phyloP scores from a whole-genome alignment of 345 rosid species.

The Raphanus raphanistrum region DNA sequence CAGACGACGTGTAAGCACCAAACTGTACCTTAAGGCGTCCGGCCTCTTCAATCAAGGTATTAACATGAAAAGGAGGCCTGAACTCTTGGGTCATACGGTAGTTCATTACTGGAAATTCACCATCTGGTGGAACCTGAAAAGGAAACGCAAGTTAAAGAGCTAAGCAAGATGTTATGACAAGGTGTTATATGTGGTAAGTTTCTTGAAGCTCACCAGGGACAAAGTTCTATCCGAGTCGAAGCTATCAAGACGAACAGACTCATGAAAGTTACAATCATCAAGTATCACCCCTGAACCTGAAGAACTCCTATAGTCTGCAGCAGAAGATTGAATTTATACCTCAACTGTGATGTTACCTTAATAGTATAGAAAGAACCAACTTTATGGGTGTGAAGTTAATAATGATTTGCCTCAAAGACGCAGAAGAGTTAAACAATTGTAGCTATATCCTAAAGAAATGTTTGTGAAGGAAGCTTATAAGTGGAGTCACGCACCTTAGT shows the following conservation, averaged over 20 bases:
- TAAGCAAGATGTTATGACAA: conserved; percentile 6
- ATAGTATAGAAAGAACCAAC: not conserved
- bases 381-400: not conserved
- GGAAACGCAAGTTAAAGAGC: conserved; percentile 20
- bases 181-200: not conserved
- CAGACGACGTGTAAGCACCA: not conserved
- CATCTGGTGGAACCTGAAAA: conserved; percentile 54
- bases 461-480: too few relatives aligned
- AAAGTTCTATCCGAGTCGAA: conserved; percentile 87
- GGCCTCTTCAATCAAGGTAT: conserved; percentile 92
- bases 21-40: conserved; percentile 75
- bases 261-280: conserved; percentile 99
- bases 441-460: too few relatives aligned
- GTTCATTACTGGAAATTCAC: conserved; percentile 99
- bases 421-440: not conserved
- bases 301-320: conserved; percentile 84
- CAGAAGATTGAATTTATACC: conserved; percentile 15
- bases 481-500: too few relatives aligned
- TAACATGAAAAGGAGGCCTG: conserved; percentile 94
- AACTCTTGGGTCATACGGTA: conserved; percentile 99
- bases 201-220: conserved; percentile 65
- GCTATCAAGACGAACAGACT: conserved; percentile 93
- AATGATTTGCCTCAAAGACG: conserved; percentile 14
- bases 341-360: not conserved
- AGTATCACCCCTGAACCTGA: conserved; percentile 85